Evolutionary conservation across 805 yeast genomes (phyloP).

Genomic region (baker's yeast (Saccharomyces cerevisiae)): DNA sequence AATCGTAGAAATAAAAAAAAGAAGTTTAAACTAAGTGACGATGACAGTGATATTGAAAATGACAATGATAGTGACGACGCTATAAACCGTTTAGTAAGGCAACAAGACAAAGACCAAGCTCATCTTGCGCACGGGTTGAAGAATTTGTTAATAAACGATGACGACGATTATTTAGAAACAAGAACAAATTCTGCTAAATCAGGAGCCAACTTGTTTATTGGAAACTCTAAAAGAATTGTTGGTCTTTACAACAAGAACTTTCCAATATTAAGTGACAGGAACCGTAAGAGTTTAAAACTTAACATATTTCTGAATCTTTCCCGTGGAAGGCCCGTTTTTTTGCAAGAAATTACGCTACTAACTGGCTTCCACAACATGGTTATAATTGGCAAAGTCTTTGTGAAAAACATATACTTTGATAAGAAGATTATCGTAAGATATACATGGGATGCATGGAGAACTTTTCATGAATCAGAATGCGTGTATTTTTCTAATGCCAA

Average conservation of each 20-base stretch:
- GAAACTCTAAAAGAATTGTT: slow-evolving; percentile 2
- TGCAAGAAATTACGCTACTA: slow-evolving; percentile 15
- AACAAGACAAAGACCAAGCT: neutral
- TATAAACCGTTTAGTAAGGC: neutral
- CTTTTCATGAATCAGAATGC: slow-evolving; percentile 34
- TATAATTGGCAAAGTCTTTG: slow-evolving; percentile 69
- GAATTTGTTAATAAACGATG: neutral
- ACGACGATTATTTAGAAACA: neutral
- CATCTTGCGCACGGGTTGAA: neutral
- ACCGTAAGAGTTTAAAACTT: slow-evolving; percentile 19
- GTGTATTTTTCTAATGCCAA: slow-evolving; percentile 20
- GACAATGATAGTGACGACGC: neutral
- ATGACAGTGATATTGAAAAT: slow-evolving; percentile 4
- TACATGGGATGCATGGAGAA: slow-evolving; percentile 71
- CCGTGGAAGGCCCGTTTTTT: slow-evolving; percentile 12
- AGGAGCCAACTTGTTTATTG: neutral
- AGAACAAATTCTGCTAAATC: neutral
- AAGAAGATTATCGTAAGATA: slow-evolving; percentile 66
- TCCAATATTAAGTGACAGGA: slow-evolving; percentile 18
- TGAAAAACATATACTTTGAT: slow-evolving; percentile 60
- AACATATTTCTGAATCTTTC: slow-evolving; percentile 22
- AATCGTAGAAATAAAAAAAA: neutral
- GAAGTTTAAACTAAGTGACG: slow-evolving; percentile 1
- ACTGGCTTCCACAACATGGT: slow-evolving; percentile 4
- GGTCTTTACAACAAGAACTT: slow-evolving; percentile 26